A percentile compares a stretch with the other conserved stretches of the same genome.
phyloP scores from a whole-genome alignment of 805 yeast genomes.

The Candida adriatica region DNA sequence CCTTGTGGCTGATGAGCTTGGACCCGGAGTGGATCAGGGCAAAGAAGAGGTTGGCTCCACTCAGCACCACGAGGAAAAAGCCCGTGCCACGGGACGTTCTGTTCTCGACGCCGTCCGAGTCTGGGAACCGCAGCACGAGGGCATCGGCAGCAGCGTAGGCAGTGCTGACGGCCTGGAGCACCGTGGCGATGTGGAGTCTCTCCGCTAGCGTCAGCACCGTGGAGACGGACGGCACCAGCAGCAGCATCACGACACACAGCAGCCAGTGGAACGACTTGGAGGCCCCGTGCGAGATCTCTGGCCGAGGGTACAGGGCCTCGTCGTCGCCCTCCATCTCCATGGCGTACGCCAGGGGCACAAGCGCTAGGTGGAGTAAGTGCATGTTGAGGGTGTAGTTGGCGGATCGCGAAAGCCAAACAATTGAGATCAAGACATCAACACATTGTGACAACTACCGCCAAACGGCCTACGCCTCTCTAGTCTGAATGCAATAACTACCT shows the following conservation, averaged over 20 bases:
- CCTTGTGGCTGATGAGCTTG: constrained; percentile 27
- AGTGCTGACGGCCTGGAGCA: constrained; percentile 40
- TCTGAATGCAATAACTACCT: no score
- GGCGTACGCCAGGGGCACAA: no score
- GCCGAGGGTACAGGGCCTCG: constrained; percentile 26
- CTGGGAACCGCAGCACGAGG: constrained; percentile 54
- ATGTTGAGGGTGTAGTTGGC: no score
- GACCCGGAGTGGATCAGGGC: constrained; percentile 54
- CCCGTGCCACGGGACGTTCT: constrained; percentile 60
- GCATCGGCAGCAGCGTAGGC: constrained; percentile 52
- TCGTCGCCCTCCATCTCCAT: constrained; percentile 28
- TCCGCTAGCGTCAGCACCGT: constrained; percentile 51
- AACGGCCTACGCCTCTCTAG: no score
- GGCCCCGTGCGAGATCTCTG: constrained; percentile 37
- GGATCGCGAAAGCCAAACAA: no score
- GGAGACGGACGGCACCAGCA: constrained; percentile 51
- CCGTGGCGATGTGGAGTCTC: constrained; percentile 35
- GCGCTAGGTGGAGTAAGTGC: no score
- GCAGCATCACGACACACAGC: constrained; percentile 36
- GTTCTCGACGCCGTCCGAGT: constrained; percentile 59
- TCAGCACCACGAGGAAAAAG: constrained; percentile 48
- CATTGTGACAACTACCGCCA: no score
- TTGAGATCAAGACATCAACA: no score
- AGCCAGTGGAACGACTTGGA: constrained; percentile 65
- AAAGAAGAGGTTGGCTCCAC: constrained; percentile 40